Conservation (phyloP, 805 yeast genomes). For the Lachancea thermotolerans region DNA sequence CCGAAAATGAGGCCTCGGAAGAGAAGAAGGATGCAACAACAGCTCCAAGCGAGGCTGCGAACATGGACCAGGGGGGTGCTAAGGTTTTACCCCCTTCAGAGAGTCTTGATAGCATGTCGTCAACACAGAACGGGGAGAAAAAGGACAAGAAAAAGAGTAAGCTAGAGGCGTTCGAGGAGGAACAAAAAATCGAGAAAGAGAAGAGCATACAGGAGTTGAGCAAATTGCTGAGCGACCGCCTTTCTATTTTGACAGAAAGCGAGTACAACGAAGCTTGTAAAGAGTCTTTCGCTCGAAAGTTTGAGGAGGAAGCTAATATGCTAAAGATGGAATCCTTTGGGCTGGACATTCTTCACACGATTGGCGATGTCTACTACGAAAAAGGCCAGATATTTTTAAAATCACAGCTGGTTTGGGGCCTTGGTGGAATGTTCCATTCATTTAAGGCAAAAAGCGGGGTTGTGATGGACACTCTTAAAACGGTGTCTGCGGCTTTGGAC, state of each 20-base stretch:
- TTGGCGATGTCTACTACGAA: slow-evolving; percentile 62
- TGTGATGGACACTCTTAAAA: slow-evolving; percentile 62
- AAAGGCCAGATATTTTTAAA: slow-evolving; percentile 61
- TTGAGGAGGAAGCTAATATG: slow-evolving; percentile 75
- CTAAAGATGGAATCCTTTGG: slow-evolving; percentile 81
- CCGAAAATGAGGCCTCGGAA: slow-evolving; percentile 21
- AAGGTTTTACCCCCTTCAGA: background rate
- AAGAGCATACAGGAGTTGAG: slow-evolving; percentile 59
- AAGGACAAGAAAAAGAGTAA: slow-evolving; percentile 40
- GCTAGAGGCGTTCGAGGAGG: slow-evolving; percentile 65
- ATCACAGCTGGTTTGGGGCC: slow-evolving; percentile 54
- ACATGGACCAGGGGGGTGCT: slow-evolving; percentile 1
- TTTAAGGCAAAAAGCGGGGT: slow-evolving; percentile 69
- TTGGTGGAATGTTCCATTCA: slow-evolving; percentile 68
- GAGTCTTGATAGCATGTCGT: background rate
- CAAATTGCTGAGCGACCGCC: slow-evolving; percentile 46
- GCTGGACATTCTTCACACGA: slow-evolving; percentile 68
- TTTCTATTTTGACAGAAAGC: slow-evolving; percentile 57
- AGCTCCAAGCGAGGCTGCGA: slow-evolving; percentile 3
- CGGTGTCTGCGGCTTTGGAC: slow-evolving; percentile 67
- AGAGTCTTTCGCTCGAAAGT: slow-evolving; percentile 53
- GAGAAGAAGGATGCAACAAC: slow-evolving; percentile 3
- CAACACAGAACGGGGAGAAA: too few relatives aligned
- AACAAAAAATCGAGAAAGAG: slow-evolving; percentile 58
- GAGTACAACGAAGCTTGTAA: slow-evolving; percentile 56